Conservation (phyloP, 1,139 yeast species). For the Pneumocystis carinii region DNA sequence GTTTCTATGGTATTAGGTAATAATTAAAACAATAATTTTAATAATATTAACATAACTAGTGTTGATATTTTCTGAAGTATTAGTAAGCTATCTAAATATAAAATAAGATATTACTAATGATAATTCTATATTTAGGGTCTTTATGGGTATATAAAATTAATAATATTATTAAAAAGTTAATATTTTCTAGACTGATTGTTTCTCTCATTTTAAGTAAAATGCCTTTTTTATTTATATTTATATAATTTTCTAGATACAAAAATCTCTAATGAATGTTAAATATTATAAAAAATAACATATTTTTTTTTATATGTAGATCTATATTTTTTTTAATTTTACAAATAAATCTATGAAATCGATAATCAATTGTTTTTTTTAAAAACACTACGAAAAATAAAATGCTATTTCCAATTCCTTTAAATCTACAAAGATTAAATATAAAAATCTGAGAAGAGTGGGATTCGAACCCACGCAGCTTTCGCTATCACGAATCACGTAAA, state of each 20-base stretch:
- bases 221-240: neutral
- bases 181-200: neutral
- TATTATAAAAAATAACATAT: neutral
- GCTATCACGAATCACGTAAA: constrained; percentile 1
- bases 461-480: constrained; percentile 1
- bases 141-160: neutral
- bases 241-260: neutral
- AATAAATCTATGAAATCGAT: neutral
- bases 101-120: neutral
- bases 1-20: constrained; percentile 64
- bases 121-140: neutral
- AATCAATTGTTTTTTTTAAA: neutral
- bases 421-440: neutral
- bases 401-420: neutral
- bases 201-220: neutral
- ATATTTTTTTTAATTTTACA: neutral
- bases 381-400: neutral
- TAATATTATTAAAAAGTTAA: neutral
- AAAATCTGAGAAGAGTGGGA: neutral
- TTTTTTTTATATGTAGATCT: neutral
- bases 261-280: neutral
- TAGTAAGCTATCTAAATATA: neutral
- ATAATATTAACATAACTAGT: neutral
- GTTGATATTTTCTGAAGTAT: neutral
- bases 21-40: neutral